These are phyloP conservation scores for Phytophthora cryptogea DNA, from an alignment of 352 stramenopile genomes.

Conservation along the genomic window DNA sequence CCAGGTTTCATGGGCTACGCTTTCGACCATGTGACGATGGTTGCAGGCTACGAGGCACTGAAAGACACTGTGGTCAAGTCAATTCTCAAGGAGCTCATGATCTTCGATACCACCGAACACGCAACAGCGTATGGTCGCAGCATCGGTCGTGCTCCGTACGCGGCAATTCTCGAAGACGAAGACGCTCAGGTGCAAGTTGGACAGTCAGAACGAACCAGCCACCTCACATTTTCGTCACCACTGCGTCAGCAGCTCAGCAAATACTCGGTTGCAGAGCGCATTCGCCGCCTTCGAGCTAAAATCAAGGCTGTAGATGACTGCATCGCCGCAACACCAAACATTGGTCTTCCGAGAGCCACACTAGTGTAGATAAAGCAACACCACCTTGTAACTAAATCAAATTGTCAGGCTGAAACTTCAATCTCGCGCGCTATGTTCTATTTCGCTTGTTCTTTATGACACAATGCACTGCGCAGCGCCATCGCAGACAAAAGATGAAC, in stretches of 20 bases:
- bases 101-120: conserved; percentile 64
- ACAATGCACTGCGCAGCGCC: conserved; percentile 35
- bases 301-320: conserved; percentile 50
- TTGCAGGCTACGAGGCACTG: conserved; percentile 58
- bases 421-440: conserved; percentile 15
- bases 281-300: conserved; percentile 36
- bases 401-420: conserved; percentile 4
- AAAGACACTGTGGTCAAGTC: conserved; percentile 73
- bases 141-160: conserved; percentile 47
- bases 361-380: conserved; percentile 3
- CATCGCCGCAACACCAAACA: conserved; percentile 30
- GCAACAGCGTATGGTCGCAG: conserved; percentile 47
- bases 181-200: conserved; percentile 11
- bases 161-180: conserved; percentile 45
- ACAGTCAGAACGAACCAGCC: conserved; percentile 24
- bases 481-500: conserved; percentile 37
- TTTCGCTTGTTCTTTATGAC: conserved; percentile 30
- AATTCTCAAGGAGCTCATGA: conserved; percentile 76
- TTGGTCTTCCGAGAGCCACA: background rate
- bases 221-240: conserved; percentile 64
- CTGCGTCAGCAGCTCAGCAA: conserved; percentile 50
- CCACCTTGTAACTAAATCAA: conserved; percentile 4
- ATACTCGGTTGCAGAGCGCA: conserved; percentile 47
- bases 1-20: conserved; percentile 75
- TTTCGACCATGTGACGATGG: conserved; percentile 66